Evolutionary conservation across 805 yeast species (phyloP), one percentile per base, ranked within the genome.

Genomic region (Metschnikowia lunata): DNA sequence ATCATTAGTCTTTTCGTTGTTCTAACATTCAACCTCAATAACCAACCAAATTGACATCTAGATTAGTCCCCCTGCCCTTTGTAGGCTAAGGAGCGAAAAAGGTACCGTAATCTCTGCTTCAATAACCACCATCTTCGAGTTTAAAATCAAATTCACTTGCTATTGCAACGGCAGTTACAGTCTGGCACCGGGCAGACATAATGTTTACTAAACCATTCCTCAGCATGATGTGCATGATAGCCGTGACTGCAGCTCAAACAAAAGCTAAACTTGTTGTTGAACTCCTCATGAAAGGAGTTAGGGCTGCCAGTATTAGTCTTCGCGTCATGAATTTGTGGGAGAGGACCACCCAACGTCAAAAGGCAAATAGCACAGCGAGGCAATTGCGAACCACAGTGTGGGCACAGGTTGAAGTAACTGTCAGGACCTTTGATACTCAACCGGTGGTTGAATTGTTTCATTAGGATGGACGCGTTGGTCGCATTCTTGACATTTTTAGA

Each of bases 121-220:
- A 18, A 18, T 5, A 18, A 18, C 5, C 23, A 18, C 23, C 23
- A 18, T 18, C 23, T 18, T 18, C 5, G 5, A 18, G 5, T 18
- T 18, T 18, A 18, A 18, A 18, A 18, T 18, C 23, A 18, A 18
- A 18, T 18, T 18, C 23, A 70, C 50, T 71, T 74, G 54, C 76
- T 80, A 55, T 84, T 85, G 62, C 98, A 91, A 39, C 79, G 71
- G 58, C 99, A 91, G 34, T 74, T 71, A 58, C 99, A 91, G 35
- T 89, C 95, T 0, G 97, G 97, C 3, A 91, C 96, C 0, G 99
- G 97, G 58, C 99, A 91, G 1, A 86, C 79, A 44, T 78, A 79
- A 56, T 90, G 96, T 60, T 82, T 83, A 26, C 83, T 76, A 61
- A 91, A 91, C 99, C 99, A 91, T 57, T 90, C 95, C 50, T 87